Conservation (phyloP, 768 basidiomycete genomes). For the Auriscalpium orientale region DNA sequence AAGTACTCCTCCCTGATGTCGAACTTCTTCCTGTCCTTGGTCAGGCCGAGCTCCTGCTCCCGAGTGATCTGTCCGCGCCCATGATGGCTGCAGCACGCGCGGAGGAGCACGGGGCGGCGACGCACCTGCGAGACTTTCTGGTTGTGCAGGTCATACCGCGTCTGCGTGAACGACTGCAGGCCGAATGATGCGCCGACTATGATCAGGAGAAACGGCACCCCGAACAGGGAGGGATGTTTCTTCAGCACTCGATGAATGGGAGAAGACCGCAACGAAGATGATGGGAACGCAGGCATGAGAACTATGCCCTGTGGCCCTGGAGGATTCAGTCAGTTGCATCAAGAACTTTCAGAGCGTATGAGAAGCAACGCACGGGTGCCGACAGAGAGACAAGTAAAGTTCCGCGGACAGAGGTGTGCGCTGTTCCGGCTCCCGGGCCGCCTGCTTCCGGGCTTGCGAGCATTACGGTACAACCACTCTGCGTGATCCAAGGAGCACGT, state of each 20-base stretch:
- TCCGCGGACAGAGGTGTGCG: no score
- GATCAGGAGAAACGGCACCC: constrained; percentile 77
- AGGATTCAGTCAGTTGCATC: neutral
- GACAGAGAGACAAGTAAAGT: no score
- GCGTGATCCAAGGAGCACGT: no score
- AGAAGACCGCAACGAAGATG: constrained; percentile 5
- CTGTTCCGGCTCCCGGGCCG: no score
- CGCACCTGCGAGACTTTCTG: constrained; percentile 66
- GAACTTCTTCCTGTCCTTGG: constrained; percentile 67
- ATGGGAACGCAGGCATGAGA: constrained; percentile 10
- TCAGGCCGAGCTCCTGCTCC: constrained; percentile 71
- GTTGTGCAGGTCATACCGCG: constrained; percentile 83
- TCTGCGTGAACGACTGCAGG: constrained; percentile 77
- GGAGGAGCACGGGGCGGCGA: neutral
- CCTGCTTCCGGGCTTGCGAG: no score
- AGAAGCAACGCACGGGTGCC: no score
- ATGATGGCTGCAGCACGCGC: neutral
- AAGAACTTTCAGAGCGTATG: neutral
- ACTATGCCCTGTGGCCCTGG: no score
- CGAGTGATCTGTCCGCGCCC: constrained; percentile 52
- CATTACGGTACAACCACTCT: no score
- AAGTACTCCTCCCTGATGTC: constrained; percentile 96
- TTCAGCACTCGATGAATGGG: constrained; percentile 6
- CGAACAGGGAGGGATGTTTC: constrained; percentile 68
- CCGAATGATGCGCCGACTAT: constrained; percentile 86